phyloP scores from a whole-genome alignment of 805 yeast species.

The Brettanomyces sp. region DNA sequence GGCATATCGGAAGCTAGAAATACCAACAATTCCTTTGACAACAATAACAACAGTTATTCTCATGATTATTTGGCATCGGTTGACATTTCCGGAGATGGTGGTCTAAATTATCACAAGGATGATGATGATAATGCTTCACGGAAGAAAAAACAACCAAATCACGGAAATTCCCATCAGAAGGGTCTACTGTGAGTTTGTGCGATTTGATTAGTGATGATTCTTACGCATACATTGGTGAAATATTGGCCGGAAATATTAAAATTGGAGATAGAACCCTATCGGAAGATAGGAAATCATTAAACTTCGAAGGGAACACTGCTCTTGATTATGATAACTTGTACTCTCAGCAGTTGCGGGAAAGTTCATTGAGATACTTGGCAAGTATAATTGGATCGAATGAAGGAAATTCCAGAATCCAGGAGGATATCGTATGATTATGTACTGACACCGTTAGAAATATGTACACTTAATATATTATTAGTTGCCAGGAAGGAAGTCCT shows the following conservation, averaged over 20 bases:
- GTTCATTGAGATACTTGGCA: slow-evolving; percentile 30
- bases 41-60: no score
- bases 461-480: background rate
- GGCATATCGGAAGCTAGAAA: slow-evolving; percentile 13
- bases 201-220: slow-evolving; percentile 28
- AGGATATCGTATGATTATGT: no score
- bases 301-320: slow-evolving; percentile 3
- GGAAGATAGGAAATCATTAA: background rate
- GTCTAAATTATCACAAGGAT: no score
- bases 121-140: no score
- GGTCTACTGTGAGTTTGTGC: slow-evolving; percentile 8
- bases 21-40: slow-evolving; percentile 2
- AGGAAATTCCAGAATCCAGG: no score
- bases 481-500: background rate
- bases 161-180: slow-evolving; percentile 2
- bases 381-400: slow-evolving; percentile 14
- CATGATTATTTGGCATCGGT: no score
- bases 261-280: slow-evolving; percentile 1
- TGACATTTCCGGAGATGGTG: no score
- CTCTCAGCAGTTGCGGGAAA: slow-evolving; percentile 18
- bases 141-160: no score
- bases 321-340: slow-evolving; percentile 16
- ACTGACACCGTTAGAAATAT: no score
- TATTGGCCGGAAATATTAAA: slow-evolving; percentile 20
- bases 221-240: slow-evolving; percentile 33